phyloP scores from a whole-genome alignment of 441 rosid species.

The Erodium moschatum region DNA sequence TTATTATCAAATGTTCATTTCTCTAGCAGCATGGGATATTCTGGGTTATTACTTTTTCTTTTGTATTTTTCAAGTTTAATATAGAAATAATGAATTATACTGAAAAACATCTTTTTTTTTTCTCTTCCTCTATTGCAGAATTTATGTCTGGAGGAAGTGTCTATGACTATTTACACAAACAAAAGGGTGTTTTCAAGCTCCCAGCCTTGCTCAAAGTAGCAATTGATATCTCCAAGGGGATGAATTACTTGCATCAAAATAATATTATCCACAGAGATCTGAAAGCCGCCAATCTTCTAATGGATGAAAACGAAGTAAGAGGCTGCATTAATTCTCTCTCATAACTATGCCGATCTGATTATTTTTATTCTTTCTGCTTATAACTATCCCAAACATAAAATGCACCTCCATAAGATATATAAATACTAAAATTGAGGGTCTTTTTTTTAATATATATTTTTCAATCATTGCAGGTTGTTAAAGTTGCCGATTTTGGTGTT shows the following conservation, averaged over 20 bases:
- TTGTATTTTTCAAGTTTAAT: neutral
- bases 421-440: neutral
- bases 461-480: constrained; percentile 49
- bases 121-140: constrained; percentile 28
- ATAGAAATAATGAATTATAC: neutral
- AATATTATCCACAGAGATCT: constrained; percentile 40
- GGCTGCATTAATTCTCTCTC: neutral
- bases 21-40: neutral
- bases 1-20: too few species aligned
- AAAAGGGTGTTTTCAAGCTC: constrained; percentile 56
- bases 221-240: constrained; percentile 65
- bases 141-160: constrained; percentile 72
- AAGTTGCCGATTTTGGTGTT: constrained; percentile 97
- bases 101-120: neutral
- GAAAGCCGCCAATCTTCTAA: constrained; percentile 9
- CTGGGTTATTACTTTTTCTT: neutral
- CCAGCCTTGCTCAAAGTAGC: constrained; percentile 58
- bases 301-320: constrained; percentile 51
- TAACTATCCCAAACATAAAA: too few species aligned
- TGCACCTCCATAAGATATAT: neutral
- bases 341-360: neutral
- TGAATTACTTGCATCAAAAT: constrained; percentile 64
- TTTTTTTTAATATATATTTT: too few species aligned
- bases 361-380: neutral
- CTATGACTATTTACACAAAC: constrained; percentile 64